Evolutionary conservation across 2,329 filamentous ascomycete genomes (phyloP).

Genomic region (Fusarium albidum): DNA sequence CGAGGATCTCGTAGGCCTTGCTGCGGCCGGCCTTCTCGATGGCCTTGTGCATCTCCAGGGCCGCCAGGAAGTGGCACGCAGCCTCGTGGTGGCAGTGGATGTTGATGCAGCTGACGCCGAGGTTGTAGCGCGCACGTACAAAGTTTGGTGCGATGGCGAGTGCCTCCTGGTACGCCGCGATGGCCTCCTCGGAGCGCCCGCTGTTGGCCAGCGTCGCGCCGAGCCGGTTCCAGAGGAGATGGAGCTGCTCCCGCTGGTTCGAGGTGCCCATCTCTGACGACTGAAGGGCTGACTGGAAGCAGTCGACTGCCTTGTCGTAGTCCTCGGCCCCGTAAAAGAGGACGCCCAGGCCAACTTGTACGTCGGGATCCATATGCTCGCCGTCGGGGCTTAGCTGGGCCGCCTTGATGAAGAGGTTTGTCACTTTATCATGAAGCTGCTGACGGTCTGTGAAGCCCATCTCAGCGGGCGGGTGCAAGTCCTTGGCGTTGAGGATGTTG

Average conservation of each 20-base stretch:
- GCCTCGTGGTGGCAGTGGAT: slow-evolving; percentile 95
- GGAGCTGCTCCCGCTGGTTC: slow-evolving; percentile 86
- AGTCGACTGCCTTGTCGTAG: slow-evolving; percentile 98
- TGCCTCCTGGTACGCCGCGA: slow-evolving; percentile 94
- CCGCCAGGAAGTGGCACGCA: slow-evolving; percentile 89
- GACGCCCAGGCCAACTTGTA: slow-evolving; percentile 95
- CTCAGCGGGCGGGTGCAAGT: slow-evolving; percentile 79
- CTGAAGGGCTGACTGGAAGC: slow-evolving; percentile 91
- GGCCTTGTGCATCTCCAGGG: slow-evolving; percentile 93
- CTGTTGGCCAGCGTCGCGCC: slow-evolving; percentile 96
- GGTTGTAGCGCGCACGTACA: slow-evolving; percentile 94
- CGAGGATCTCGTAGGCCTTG: slow-evolving; percentile 83
- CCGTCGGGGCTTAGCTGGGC: slow-evolving; percentile 92
- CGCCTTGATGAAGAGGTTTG: slow-evolving; percentile 87
- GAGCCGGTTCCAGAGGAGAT: slow-evolving; percentile 96
- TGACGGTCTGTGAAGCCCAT: slow-evolving; percentile 95
- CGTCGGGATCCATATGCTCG: slow-evolving; percentile 97
- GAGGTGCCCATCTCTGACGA: slow-evolving; percentile 83
- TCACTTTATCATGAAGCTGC: slow-evolving; percentile 88
- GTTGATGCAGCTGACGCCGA: slow-evolving; percentile 96
- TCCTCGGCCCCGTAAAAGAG: slow-evolving; percentile 98
- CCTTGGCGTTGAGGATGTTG: slow-evolving; percentile 74
- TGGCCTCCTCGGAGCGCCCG: slow-evolving; percentile 92
- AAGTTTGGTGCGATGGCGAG: slow-evolving; percentile 93
- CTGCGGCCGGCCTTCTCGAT: slow-evolving; percentile 87